Percentiles rank a stretch among this genome's conserved stretches.
Conservation (phyloP, 352 stramenopile species). For the Pythium grandisporangium region DNA sequence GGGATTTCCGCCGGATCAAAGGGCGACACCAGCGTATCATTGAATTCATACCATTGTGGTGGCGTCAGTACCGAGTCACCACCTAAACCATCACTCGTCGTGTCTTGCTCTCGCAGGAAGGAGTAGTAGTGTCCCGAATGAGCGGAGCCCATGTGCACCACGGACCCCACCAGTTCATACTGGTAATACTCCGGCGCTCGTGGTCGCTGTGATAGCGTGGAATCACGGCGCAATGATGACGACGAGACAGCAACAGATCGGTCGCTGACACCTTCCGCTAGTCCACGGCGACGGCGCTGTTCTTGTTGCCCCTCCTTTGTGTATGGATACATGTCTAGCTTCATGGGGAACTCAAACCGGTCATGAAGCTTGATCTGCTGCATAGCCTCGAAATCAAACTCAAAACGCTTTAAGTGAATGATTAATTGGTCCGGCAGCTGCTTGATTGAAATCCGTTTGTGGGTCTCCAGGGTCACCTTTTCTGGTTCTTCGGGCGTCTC, state of each 20-base stretch:
- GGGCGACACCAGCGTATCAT: slow-evolving; percentile 74
- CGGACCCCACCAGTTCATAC: slow-evolving; percentile 81
- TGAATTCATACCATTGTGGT: slow-evolving; percentile 82
- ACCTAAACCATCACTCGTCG: slow-evolving; percentile 6
- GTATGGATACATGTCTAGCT: slow-evolving; percentile 86
- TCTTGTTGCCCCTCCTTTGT: slow-evolving; percentile 83
- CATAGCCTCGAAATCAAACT: slow-evolving; percentile 94
- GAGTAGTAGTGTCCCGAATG: slow-evolving; percentile 89
- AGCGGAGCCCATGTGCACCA: slow-evolving; percentile 84
- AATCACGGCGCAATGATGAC: no score
- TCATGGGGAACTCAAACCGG: slow-evolving; percentile 88
- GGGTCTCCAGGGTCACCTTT: slow-evolving; percentile 82
- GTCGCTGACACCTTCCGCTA: not conserved
- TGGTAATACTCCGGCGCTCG: slow-evolving; percentile 71
- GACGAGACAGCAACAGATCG: no score
- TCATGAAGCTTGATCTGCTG: slow-evolving; percentile 92
- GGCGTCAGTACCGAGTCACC: no score
- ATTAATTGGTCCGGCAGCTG: slow-evolving; percentile 87
- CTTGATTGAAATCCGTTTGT: slow-evolving; percentile 87
- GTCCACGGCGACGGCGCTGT: slow-evolving; percentile 21
- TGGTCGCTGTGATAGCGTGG: slow-evolving; percentile 11
- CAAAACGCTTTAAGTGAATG: slow-evolving; percentile 93
- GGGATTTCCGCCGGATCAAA: slow-evolving; percentile 67
- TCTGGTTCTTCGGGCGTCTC: slow-evolving; percentile 17
- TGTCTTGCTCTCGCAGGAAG: slow-evolving; percentile 67